Base-by-base conservation (phyloP, 2,329 filamentous ascomycete genomes). In the Teratosphaeria nubilosa region DNA sequence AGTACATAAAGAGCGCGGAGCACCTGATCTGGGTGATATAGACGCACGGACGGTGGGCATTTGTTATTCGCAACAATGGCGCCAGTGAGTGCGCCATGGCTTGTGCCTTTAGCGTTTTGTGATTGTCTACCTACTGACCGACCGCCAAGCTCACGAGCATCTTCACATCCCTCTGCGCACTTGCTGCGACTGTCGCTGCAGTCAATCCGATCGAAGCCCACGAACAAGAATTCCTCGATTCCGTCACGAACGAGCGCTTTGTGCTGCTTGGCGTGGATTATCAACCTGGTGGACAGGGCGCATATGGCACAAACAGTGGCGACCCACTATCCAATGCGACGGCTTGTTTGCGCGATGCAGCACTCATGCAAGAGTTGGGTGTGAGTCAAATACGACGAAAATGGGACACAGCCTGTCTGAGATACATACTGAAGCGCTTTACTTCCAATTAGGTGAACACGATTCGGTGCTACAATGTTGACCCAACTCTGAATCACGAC, bases 181-280 rank as follows among this genome's bases (percentile, higher is more conserved):
- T 63, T n/a, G 41, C 53, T 9, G 51, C 56, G 7, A 56, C 53
- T 51, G 61, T 62, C n/a, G 54, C 63, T n/a, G 58, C 62, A 7
- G 59, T 79, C 63, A 78, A 79, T 57, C 78, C 82, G 6, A 74
- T 86, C 58, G 76, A 78, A 58, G 78, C 85, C 55, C 69, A 78
- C 57, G 81, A 82, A 59, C 80, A 82, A 70, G 79, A 86, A 69
- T 85, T 86, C 70, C 77, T 86, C 65, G 80, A 85, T 69, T 77
- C 76, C 37, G 74, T 79, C 56, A 82, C 80, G 20, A 77, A 78
- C 58, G 78, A 82, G 63, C 79, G 83, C 53, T 80, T 86, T 70
- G 79, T 84, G 74, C 79, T 86, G 59, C 74, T 85, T 59, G 83
- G 82, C 69, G 80, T 85, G 59, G 83, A 84, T 76, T 84, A 84